phyloP scores from a whole-genome alignment of 2,329 filamentous ascomycete species.

The Parastagonospora nodorum region DNA sequence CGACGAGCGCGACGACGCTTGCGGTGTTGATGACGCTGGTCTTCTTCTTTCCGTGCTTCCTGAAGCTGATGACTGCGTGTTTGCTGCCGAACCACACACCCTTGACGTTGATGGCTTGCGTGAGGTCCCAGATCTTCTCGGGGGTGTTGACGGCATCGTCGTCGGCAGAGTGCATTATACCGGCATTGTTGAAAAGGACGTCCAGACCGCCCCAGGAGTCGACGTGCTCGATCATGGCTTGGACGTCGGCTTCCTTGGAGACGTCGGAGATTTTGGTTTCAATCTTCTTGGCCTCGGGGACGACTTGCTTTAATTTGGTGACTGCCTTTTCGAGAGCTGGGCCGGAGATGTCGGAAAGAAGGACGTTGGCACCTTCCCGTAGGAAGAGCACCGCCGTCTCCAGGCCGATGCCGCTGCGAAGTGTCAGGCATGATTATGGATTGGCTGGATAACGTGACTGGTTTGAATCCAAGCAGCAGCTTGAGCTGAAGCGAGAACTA shows the following conservation, averaged over 20 bases:
- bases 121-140: slow-evolving; percentile 92
- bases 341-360: slow-evolving; percentile 84
- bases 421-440: slow-evolving; percentile 18
- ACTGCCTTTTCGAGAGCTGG: slow-evolving; percentile 77
- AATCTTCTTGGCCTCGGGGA: slow-evolving; percentile 63
- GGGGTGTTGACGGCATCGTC: slow-evolving; percentile 75
- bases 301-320: slow-evolving; percentile 74
- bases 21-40: slow-evolving; percentile 92
- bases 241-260: slow-evolving; percentile 79
- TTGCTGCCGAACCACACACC: slow-evolving; percentile 97
- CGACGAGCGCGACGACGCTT: slow-evolving; percentile 84
- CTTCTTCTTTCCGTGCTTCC: slow-evolving; percentile 76
- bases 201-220: slow-evolving; percentile 88
- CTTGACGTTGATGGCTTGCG: slow-evolving; percentile 94
- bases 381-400: slow-evolving; percentile 90
- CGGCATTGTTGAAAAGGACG: slow-evolving; percentile 96
- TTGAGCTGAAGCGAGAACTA: neutral
- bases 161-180: slow-evolving; percentile 86
- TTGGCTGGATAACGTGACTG: neutral
- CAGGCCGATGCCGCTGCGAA: slow-evolving; percentile 80
- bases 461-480: neutral
- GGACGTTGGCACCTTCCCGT: slow-evolving; percentile 81
- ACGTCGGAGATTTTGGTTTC: slow-evolving; percentile 76
- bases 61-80: slow-evolving; percentile 82
- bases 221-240: slow-evolving; percentile 73